phyloP scores from a whole-genome alignment of 352 stramenopile species.

The Pythium utonaiense region DNA sequence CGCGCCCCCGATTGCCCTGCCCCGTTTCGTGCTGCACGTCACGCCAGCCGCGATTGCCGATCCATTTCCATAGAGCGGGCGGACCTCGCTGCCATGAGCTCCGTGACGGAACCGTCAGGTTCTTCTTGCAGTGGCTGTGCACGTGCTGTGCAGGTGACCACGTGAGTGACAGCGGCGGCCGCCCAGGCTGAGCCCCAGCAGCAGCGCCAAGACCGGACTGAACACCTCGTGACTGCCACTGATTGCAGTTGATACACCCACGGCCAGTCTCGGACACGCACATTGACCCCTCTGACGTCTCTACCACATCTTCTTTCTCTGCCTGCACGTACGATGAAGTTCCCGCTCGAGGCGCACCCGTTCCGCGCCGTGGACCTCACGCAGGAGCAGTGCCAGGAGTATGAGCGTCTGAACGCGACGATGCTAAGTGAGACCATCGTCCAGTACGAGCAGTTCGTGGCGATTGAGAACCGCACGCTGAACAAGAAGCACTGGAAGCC shows the following conservation, averaged over 20 bases:
- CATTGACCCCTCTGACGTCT: background rate
- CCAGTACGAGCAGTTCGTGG: slow-evolving; percentile 26
- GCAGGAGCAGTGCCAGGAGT: slow-evolving; percentile 13
- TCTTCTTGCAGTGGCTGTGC: background rate
- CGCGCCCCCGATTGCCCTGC: background rate
- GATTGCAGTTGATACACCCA: background rate
- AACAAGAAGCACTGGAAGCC: slow-evolving; percentile 28
- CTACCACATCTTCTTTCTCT: background rate
- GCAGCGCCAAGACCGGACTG: background rate
- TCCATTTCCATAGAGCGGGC: background rate
- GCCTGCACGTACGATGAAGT: slow-evolving; percentile 17
- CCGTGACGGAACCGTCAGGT: background rate
- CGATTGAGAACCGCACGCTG: slow-evolving; percentile 23
- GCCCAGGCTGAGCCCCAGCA: too few relatives aligned
- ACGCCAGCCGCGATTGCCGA: background rate
- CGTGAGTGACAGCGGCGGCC: background rate
- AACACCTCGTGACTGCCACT: background rate
- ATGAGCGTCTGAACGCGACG: slow-evolving; percentile 6
- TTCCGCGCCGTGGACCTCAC: slow-evolving; percentile 27
- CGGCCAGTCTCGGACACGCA: background rate
- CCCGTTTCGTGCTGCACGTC: background rate
- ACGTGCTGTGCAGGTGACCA: background rate
- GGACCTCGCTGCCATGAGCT: background rate
- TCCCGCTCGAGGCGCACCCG: slow-evolving; percentile 20
- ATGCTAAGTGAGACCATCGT: slow-evolving; percentile 23